Evolutionary conservation across 2,329 filamentous ascomycete species (phyloP).

Genomic region (Fusarium musae): DNA sequence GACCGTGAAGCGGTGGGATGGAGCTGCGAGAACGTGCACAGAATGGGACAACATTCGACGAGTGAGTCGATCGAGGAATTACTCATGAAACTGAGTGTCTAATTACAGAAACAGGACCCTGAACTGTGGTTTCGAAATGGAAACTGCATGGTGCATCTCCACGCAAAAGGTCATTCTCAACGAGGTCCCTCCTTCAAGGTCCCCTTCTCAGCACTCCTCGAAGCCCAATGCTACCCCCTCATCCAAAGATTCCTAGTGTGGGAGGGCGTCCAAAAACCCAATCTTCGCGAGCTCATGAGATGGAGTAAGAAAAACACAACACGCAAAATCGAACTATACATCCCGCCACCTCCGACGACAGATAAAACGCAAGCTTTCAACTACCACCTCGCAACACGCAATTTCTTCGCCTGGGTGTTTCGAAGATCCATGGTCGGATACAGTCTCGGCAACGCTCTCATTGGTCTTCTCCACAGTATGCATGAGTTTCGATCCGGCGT

Average conservation of each 20-base stretch:
- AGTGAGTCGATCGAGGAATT: constrained; percentile 49
- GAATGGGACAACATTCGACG: constrained; percentile 61
- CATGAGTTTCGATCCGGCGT: constrained; percentile 66
- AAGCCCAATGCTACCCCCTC: constrained; percentile 68
- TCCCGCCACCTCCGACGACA: constrained; percentile 69
- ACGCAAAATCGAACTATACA: constrained; percentile 69
- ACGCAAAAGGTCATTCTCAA: constrained; percentile 71
- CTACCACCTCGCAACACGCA: constrained; percentile 76
- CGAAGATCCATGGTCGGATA: constrained; percentile 74
- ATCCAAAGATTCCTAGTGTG: constrained; percentile 62
- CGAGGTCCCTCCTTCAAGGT: constrained; percentile 76
- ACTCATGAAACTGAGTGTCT: neutral
- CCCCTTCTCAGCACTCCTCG: constrained; percentile 66
- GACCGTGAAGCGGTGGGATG: constrained; percentile 62
- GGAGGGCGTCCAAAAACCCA: constrained; percentile 43
- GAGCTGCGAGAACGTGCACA: constrained; percentile 55
- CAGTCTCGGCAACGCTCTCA: constrained; percentile 71
- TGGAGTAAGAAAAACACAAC: constrained; percentile 48
- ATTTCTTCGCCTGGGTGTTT: constrained; percentile 79
- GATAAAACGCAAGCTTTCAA: constrained; percentile 65
- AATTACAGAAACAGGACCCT: constrained; percentile 65
- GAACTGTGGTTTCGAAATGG: constrained; percentile 76
- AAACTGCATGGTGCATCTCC: constrained; percentile 77
- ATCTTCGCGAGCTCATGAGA: constrained; percentile 46
- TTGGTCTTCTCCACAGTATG: constrained; percentile 73